Base-by-base conservation (phyloP, 2,329 filamentous ascomycete species). In the Akanthomyces lecanii region DNA sequence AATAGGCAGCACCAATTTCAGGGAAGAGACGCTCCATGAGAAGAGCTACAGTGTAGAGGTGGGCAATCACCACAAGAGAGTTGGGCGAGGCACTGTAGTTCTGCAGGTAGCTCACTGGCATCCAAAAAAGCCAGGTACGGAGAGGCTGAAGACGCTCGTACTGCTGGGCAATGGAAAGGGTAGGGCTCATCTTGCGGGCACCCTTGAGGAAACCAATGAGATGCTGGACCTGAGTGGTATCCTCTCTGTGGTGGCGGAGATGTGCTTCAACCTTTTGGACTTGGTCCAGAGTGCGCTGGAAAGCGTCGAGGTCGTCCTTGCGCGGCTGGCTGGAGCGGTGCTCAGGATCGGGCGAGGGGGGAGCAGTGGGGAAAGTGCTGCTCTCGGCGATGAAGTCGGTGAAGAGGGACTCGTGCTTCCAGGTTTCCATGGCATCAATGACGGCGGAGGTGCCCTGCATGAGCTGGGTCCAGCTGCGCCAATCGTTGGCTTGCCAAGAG, bases 401-500 rank as follows among this genome's bases (percentile, higher is more conserved):
- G 70, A 95, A 94, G 67, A 92, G 85, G 40, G 93, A 97, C 73
- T 96, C 89, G 69, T 96, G 88, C 75, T 92, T 92, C 92, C 91
- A 96, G 16, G 86, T 83, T 67, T 93, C 90, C 92, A 98, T 98
- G 50, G 91, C 89, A 70, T 92, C 88, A 68, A 97, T 89, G 60
- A 98, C 92, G 62, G 91, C 93, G 62, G 90, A 92, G 65, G 93
- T 93, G 64, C 93, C 94, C 71, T 94, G 90, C 82, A 97, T 95
- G 65, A 97, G 81, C 68, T 93, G 93, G 66, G 89, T 92, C 94
- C 94, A 98, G 76, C 89, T 90, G 75, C 89, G 89, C 94, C 93
- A 98, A 79, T 98, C 94, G 65, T 89, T 95, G 62, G 92, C 91
- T 79, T 98, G 94, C 93, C 95, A 98, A 44, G 93, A 96, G 56